phyloP scores from a whole-genome alignment of 2,329 filamentous ascomycete genomes.

The Trichoderma aggressivum region DNA sequence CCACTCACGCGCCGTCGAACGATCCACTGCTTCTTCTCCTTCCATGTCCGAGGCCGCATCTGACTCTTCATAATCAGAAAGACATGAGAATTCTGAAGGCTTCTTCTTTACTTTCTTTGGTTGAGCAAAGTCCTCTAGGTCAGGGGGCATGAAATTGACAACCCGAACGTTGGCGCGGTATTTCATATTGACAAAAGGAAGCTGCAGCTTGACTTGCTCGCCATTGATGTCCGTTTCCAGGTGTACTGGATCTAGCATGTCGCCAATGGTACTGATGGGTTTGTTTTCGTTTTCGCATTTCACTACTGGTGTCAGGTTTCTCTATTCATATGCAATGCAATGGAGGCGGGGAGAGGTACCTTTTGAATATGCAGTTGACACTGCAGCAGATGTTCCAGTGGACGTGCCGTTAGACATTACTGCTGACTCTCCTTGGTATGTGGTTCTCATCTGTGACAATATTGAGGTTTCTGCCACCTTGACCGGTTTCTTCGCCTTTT shows the following conservation, averaged over 20 bases:
- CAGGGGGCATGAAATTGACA: constrained; percentile 72
- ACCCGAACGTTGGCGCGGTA: constrained; percentile 72
- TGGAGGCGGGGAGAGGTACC: constrained; percentile 8
- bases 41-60: constrained; percentile 14
- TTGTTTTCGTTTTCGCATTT: constrained; percentile 44
- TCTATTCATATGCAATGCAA: background rate
- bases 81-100: constrained; percentile 44
- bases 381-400: background rate
- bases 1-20: constrained; percentile 47
- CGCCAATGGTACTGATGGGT: constrained; percentile 34
- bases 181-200: constrained; percentile 73
- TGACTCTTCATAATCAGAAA: constrained; percentile 43
- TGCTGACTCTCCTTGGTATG: background rate
- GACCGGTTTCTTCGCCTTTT: constrained; percentile 10
- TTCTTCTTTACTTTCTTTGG: constrained; percentile 37
- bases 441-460: background rate
- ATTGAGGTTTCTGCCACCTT: background rate
- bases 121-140: constrained; percentile 67
- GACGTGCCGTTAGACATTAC: background rate
- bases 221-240: constrained; percentile 45
- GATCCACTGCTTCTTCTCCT: background rate
- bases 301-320: constrained; percentile 31
- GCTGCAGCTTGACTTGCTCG: constrained; percentile 33
- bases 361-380: constrained; percentile 30
- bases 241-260: constrained; percentile 38